Percentiles rank a stretch among this genome's conserved stretches.
These are phyloP conservation scores for Hericium erinaceus DNA, from an alignment of 768 basidiomycete species.

Conservation along the genomic window DNA sequence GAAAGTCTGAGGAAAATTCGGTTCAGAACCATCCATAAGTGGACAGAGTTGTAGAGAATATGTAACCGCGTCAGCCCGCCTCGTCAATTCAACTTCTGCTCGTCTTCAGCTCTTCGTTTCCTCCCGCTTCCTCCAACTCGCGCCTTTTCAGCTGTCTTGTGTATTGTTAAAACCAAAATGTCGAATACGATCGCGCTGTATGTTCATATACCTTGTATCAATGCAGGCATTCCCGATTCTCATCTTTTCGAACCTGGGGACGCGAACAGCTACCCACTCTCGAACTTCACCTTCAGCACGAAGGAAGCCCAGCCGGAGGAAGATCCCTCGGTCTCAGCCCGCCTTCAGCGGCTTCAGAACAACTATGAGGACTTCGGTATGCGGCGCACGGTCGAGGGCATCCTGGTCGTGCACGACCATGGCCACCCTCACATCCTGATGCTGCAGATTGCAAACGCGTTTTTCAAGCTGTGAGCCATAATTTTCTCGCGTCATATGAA, in stretches of 20 bases:
- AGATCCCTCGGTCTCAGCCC: constrained; percentile 91
- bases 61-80: neutral
- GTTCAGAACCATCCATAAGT: too few relatives aligned
- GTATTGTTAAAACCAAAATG: constrained; percentile 21
- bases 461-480: constrained; percentile 88
- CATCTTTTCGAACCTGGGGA: neutral
- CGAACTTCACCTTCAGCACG: constrained; percentile 91
- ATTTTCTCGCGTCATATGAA: neutral
- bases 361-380: constrained; percentile 98
- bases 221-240: neutral
- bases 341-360: constrained; percentile 87
- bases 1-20: neutral
- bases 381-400: constrained; percentile 89
- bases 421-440: constrained; percentile 97
- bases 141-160: neutral
- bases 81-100: too few relatives aligned
- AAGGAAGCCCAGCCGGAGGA: constrained; percentile 97
- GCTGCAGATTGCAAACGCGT: constrained; percentile 97
- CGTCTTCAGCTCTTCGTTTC: neutral
- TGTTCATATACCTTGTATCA: constrained; percentile 11
- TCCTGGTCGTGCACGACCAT: constrained; percentile 89
- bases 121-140: neutral
- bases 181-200: constrained; percentile 46
- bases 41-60: neutral
- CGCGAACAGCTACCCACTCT: constrained; percentile 60